Evolutionary conservation across 2,329 filamentous ascomycete species (phyloP).

Genomic region (Microsporum ferrugineum): DNA sequence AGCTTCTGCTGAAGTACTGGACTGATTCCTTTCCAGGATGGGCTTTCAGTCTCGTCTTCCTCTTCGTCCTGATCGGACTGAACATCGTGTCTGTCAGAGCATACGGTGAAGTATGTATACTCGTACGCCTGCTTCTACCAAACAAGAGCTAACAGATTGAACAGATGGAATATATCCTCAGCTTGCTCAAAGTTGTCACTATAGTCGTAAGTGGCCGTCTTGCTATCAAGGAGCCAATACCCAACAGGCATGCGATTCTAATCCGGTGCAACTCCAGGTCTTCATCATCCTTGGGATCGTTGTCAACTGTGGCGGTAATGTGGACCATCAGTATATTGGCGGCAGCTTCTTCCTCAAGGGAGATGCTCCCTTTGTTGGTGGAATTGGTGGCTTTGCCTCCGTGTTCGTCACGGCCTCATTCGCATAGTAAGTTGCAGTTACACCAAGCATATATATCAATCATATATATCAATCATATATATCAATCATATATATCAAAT

Average conservation of each 20-base stretch:
- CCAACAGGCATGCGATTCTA: background rate
- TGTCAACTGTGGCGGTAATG: conserved; percentile 49
- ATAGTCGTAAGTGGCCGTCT: conserved; percentile 26
- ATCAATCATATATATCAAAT: no score
- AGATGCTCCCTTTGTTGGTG: conserved; percentile 53
- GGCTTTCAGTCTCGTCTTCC: conserved; percentile 52
- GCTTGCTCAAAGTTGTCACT: conserved; percentile 32
- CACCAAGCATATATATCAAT: background rate
- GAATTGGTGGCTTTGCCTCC: conserved; percentile 54
- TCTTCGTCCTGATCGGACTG: conserved; percentile 43
- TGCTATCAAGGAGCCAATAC: background rate
- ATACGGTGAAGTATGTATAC: conserved; percentile 41
- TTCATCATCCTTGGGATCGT: conserved; percentile 55
- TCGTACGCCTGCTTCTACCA: background rate
- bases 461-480: background rate
- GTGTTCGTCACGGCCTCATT: conserved; percentile 54
- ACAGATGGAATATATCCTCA: conserved; percentile 33
- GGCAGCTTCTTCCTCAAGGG: conserved; percentile 47
- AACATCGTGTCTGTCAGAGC: conserved; percentile 44
- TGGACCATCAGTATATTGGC: conserved; percentile 45
- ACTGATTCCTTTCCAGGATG: conserved; percentile 51
- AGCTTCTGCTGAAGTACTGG: conserved; percentile 52
- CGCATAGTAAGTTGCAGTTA: conserved; percentile 36
- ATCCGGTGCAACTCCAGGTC: conserved; percentile 27
- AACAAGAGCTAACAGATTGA: background rate